These are phyloP conservation scores for Flaveria brownii DNA, from an alignment of 129 eudicot species.

Conservation along the genomic window DNA sequence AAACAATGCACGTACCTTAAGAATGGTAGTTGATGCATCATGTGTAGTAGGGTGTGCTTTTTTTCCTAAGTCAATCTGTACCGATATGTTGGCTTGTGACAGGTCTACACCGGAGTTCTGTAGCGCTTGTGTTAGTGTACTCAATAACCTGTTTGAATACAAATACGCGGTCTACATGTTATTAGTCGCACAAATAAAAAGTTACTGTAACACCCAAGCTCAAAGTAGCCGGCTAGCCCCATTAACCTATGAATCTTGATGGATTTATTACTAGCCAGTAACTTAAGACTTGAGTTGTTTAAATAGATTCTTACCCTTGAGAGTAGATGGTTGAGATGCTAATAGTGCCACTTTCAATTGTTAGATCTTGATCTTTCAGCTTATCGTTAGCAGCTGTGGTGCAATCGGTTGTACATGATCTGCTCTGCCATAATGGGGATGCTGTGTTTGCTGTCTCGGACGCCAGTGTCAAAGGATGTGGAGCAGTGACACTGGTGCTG, in stretches of 20 bases:
- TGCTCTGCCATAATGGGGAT: slow-evolving; percentile 50
- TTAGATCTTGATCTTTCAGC: slow-evolving; percentile 56
- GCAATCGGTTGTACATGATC: slow-evolving; percentile 52
- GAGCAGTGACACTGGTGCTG: slow-evolving; percentile 44
- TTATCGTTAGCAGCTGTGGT: slow-evolving; percentile 35
- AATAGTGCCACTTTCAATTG: slow-evolving; percentile 90
- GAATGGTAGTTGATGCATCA: slow-evolving; percentile 43
- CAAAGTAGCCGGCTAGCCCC: background rate
- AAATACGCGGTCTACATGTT: background rate
- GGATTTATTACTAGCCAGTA: background rate
- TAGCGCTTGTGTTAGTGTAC: slow-evolving; percentile 38
- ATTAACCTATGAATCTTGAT: background rate
- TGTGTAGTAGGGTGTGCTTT: slow-evolving; percentile 34
- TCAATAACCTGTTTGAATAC: slow-evolving; percentile 38
- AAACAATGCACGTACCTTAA: slow-evolving; percentile 46
- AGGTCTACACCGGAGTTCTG: slow-evolving; percentile 41
- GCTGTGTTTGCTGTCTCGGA: slow-evolving; percentile 38
- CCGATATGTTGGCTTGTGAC: slow-evolving; percentile 43
- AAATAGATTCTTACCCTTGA: slow-evolving; percentile 60
- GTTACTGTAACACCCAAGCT: too few species aligned
- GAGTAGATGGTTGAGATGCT: slow-evolving; percentile 83
- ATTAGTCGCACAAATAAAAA: background rate
- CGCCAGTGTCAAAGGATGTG: slow-evolving; percentile 37
- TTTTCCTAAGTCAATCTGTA: slow-evolving; percentile 43
- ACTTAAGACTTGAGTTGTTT: background rate